Conservation (phyloP, 139 green algal genomes). For the Auxenochlorella pyrenoidosa region DNA sequence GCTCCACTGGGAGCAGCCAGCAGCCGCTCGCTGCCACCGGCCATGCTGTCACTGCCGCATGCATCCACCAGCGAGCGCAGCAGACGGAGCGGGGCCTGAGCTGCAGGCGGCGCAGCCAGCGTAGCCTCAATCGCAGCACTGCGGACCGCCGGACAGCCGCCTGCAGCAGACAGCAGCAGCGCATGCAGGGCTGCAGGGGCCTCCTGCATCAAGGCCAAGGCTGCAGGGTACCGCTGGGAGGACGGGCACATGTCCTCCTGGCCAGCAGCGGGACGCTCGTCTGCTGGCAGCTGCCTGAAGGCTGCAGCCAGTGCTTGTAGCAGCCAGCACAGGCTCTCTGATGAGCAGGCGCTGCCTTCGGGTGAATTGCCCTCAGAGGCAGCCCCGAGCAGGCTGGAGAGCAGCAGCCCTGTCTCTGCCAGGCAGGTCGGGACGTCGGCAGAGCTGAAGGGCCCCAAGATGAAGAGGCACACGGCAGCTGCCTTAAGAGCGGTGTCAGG, state of each 20-base stretch:
- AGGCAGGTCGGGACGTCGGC: background rate
- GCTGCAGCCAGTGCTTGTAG: background rate
- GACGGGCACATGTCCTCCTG: too few species aligned
- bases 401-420: constrained; percentile 20
- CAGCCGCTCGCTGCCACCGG: background rate
- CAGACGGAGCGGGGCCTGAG: constrained; percentile 3
- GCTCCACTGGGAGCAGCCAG: background rate
- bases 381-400: background rate
- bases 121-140: background rate
- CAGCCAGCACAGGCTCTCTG: background rate
- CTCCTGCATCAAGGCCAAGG: background rate
- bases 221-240: background rate
- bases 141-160: background rate
- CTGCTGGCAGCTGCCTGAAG: background rate
- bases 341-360: background rate
- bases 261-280: background rate
- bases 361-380: background rate
- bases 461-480: background rate
- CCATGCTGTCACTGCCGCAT: background rate
- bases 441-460: constrained; percentile 25
- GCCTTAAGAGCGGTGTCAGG: background rate
- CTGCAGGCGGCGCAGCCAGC: background rate
- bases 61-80: background rate
- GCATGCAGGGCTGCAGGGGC: background rate
- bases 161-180: constrained; percentile 1